phyloP scores from a whole-genome alignment of 306 rosid genomes.

The Sicyos baderoa region DNA sequence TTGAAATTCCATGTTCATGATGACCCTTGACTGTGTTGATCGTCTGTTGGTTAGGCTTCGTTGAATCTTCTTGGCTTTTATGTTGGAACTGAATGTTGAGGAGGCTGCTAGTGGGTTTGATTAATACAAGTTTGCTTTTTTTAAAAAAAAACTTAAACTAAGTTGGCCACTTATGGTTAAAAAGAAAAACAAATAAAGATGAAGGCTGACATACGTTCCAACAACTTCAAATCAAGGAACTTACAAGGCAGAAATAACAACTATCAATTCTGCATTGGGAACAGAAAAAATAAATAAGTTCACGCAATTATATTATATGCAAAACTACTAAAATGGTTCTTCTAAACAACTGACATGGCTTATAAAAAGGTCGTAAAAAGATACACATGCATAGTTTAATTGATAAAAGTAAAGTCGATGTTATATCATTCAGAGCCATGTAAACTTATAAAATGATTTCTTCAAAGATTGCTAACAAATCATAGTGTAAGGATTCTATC shows the following conservation, averaged over 20 bases:
- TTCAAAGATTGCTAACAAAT: background rate
- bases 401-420: background rate
- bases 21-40: too few relatives aligned
- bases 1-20: too few relatives aligned
- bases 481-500: background rate
- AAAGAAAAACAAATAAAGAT: background rate
- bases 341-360: background rate
- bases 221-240: conserved; percentile 3
- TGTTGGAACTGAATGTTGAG: too few relatives aligned
- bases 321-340: background rate
- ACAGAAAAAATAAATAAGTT: background rate
- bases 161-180: background rate
- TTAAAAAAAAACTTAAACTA: background rate
- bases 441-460: conserved; percentile 3
- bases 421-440: background rate
- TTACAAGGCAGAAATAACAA: background rate
- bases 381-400: background rate
- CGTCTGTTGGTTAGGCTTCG: too few relatives aligned
- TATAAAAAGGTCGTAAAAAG: background rate
- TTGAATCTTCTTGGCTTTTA: too few relatives aligned
- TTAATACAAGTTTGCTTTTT: too few relatives aligned
- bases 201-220: background rate
- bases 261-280: background rate
- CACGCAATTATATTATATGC: background rate
- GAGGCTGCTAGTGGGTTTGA: too few relatives aligned